A percentile compares a stretch with the other conserved stretches of the same genome.
Conservation (phyloP, 805 yeast genomes). For the Candida sithepensis region DNA sequence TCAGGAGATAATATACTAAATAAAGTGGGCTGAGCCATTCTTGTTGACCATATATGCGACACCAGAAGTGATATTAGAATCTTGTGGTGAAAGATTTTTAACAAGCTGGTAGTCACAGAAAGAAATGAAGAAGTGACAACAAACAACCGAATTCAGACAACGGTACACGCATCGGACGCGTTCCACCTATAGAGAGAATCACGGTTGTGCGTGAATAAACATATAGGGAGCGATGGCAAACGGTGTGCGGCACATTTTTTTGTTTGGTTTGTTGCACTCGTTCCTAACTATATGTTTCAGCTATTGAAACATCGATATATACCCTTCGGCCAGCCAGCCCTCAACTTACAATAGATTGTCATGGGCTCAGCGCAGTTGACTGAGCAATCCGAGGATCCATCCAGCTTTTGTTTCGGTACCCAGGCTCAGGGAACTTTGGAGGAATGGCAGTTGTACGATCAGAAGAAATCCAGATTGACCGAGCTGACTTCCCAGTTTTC, state of each 20-base stretch:
- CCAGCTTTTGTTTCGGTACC: slow-evolving; percentile 18
- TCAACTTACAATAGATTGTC: no score
- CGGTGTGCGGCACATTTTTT: background rate
- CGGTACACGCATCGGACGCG: no score
- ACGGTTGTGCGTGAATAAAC: no score
- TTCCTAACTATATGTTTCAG: no score
- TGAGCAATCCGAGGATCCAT: background rate
- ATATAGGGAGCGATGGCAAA: background rate
- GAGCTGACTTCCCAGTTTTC: slow-evolving; percentile 9
- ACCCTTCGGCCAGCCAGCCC: no score
- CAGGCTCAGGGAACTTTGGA: slow-evolving; percentile 22
- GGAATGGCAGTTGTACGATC: slow-evolving; percentile 19
- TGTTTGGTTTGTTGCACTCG: no score
- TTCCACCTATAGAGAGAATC: no score
- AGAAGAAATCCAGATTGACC: slow-evolving; percentile 5
- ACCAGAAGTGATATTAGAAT: no score
- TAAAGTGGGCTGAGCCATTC: slow-evolving; percentile 12
- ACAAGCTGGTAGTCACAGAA: background rate
- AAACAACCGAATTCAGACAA: no score
- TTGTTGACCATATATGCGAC: background rate
- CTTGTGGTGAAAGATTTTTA: no score
- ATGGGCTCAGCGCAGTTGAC: background rate
- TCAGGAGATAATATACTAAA: slow-evolving; percentile 14
- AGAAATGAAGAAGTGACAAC: no score
- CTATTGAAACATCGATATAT: no score